These are phyloP conservation scores for Mitragyna speciosa DNA, from an alignment of 257 asterid genomes.

Conservation along the genomic window DNA sequence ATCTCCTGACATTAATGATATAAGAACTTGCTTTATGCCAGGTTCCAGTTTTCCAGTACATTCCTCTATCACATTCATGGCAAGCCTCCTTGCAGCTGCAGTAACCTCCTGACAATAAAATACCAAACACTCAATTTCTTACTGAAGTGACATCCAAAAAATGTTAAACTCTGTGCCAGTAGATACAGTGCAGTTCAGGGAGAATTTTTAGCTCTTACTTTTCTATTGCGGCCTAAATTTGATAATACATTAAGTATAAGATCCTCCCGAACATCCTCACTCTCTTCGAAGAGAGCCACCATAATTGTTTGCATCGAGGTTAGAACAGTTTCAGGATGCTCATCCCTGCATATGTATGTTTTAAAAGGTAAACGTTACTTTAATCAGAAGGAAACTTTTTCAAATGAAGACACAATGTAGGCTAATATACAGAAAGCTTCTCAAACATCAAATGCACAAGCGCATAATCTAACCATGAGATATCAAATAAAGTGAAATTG, in stretches of 20 bases:
- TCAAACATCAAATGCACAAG: constrained; percentile 4
- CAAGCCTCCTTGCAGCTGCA: constrained; percentile 75
- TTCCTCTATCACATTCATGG: constrained; percentile 69
- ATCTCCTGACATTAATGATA: constrained; percentile 90
- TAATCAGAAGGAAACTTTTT: constrained; percentile 7
- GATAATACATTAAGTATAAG: constrained; percentile 69
- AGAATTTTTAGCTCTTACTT: constrained; percentile 38
- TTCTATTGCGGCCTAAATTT: constrained; percentile 68
- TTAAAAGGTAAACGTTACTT: neutral
- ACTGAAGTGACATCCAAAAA: constrained; percentile 10
- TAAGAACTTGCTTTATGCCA: constrained; percentile 74
- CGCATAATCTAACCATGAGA: neutral
- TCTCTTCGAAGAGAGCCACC: constrained; percentile 86
- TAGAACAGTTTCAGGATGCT: constrained; percentile 73
- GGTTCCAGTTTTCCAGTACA: constrained; percentile 90
- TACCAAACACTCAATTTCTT: constrained; percentile 19
- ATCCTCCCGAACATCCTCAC: constrained; percentile 82
- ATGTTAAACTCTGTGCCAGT: constrained; percentile 15
- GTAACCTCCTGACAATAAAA: constrained; percentile 55
- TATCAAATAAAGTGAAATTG: neutral
- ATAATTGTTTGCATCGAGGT: constrained; percentile 92
- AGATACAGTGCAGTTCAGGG: constrained; percentile 3
- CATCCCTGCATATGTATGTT: constrained; percentile 53
- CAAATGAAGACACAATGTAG: neutral
- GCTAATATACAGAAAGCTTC: neutral